Base-by-base conservation (phyloP, 2,329 filamentous ascomycete species). In the Sporothrix brasiliensis region DNA sequence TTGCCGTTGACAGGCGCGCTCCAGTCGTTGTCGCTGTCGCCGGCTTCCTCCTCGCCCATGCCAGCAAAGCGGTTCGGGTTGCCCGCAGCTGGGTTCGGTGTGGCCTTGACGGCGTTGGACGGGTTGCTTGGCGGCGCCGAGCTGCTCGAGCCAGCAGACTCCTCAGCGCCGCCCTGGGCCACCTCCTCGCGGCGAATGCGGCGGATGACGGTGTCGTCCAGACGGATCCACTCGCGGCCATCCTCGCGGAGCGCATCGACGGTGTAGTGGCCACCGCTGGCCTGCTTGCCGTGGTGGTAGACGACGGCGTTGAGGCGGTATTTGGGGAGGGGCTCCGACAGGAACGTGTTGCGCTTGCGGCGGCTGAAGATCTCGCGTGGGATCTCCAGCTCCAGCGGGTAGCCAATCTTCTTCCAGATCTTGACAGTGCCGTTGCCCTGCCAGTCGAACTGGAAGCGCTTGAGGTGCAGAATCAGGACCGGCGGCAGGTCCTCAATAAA, bases 321-420 rank as follows among this genome's bases (percentile, higher is more conserved):
- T 77, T 90, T 92, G 4, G 94, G 93, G 72, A 92, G 84, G 1
- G 89, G 88, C 73, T 90, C 88, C 19, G 87, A 83, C 34, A 86
- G 83, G 73, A 92, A 83, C 58, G 85, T 85, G 74, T 88, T 89
- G 68, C 91, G 88, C 78, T 89, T 91, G 76, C 91, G 87, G 41
- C 90, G 88, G 13, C 93, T 91, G 76, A 99, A 91, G 11, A 93
- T 91, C 77, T 98, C 94, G 70, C 90, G 91, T 0, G 95, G 95
- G 73, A 99, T 93, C 78, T 98, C 94, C 67, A 99, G 85, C 77
- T 98, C 94, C 39, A 99, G 83, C 0, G 95, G 95, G 77, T 99
- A 99, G 24, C 93, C 94, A 71, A 99, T 86, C 82, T 94, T 97
- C 83, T 98, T 99, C 92, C 94, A 97, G 74, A 98, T 97, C 84